Evolutionary conservation across 2,329 filamentous ascomycete species (phyloP), one percentile per base, ranked within the genome.

Genomic region (Nemania diffusa): DNA sequence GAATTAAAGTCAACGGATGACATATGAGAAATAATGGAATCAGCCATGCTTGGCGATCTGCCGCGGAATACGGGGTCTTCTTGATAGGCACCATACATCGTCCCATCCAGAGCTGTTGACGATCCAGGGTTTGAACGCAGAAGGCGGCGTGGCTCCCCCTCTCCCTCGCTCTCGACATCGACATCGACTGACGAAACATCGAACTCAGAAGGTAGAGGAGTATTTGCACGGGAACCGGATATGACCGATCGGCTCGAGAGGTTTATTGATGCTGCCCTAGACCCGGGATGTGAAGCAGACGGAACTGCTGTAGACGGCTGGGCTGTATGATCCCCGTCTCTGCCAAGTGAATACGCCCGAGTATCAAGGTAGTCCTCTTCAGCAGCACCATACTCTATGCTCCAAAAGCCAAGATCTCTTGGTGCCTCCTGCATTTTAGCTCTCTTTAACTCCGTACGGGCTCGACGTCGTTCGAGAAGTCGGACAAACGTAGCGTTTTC

Each of bases 21-120:
- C 85, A 90, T 88, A 80, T 90, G 85, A 57, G 91, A 88, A 74
- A 91, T 89, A 75, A 89, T 88, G 67, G 92, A 96, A 60, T 92
- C 93, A 3, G 92, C 89, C 80, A 94, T 87, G 76, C 94, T 97
- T 37, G 93, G 91, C 3, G 92, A 92, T 57, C 93, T 87, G 50
- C 88, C 88, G 48, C 90, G 87, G 58, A 86, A 81, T 24, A 82
- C 79, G 26, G 87, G 82, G 3, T 91, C 87, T 65, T 89, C 84
- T 1, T 77, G 72, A 68, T 93, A 94, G 1, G 91, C 82, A 1
- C 91, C 92, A 73, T 92, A 94, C 87, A 94, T 91, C 61, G 89
- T 91, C 15, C 91, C 91, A 68, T 95, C 92, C 0, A 96, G 83
- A 0, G 88, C 89, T n/a, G 84, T 79, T 6, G 82, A 82, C 0